Base-by-base conservation (phyloP, 768 basidiomycete species). In the Lentinula guzmanii region DNA sequence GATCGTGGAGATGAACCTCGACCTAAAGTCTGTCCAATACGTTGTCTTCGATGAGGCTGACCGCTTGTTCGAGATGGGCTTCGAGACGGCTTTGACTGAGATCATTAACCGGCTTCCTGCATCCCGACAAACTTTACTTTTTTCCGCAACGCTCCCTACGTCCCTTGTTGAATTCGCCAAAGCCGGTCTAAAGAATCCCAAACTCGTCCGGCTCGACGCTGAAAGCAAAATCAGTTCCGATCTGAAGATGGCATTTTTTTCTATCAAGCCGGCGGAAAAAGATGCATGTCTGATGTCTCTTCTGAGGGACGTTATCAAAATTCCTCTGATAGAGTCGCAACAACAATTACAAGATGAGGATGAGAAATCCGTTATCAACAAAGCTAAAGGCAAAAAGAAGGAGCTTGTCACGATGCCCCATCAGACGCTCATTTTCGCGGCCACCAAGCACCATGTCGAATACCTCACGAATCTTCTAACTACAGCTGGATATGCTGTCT, bases 391-490 rank as follows among this genome's bases (percentile, higher is more conserved):
- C 59, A 90, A 86, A 69, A 77, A 71, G 55, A 75, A 76, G 57
- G 77, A 77, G 48, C 82, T 80, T 64, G 70, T 75, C 43, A 84
- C 84, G 6, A 86, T 86, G 2, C 86, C 92, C 24, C 89, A 95
- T 71, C 97, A 99, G 73, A 95, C 95, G 0, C 85, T 99, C 53
- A 82, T 99, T 7, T 99, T 99, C 68, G 87, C 89, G 2, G 93
- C 96, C 5, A 99, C 97, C 18, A 98, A 99, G 72, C 97, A 99
- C 69, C 97, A 99, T 67, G 95, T 99, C 68, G 97, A 98, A 73
- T 99, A 97, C 71, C 81, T 98, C 50, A 81, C 85, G 2, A 83
- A 82, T 46, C 78, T 99, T 4, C 81, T 99, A 58, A 80, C 79
- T 3, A 81, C 89, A 11, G 87, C 89, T 8, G 93, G 93, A 10